Evolutionary conservation across 2,329 filamentous ascomycete genomes (phyloP).

Genomic region (Penicillium sp.): DNA sequence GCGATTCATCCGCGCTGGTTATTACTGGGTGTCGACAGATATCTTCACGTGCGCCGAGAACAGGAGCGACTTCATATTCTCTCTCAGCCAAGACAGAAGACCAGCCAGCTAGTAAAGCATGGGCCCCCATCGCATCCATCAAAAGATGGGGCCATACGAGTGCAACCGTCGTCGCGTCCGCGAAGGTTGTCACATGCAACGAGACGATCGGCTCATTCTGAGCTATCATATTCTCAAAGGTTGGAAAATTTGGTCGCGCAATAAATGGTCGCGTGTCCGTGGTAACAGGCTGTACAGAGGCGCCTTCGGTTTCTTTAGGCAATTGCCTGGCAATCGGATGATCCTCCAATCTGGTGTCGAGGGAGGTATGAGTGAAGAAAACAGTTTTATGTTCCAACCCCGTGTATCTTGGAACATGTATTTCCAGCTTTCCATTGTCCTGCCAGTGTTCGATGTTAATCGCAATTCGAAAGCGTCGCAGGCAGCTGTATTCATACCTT

Average conservation of each 20-base stretch:
- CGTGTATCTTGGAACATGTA: not conserved
- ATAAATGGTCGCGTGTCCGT: slow-evolving; percentile 1
- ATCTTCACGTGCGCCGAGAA: slow-evolving; percentile 3
- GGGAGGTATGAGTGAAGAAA: slow-evolving; percentile 6
- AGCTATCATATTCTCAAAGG: slow-evolving; percentile 2
- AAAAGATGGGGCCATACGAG: slow-evolving; percentile 7
- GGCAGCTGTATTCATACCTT: not conserved
- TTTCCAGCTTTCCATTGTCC: slow-evolving; percentile 8
- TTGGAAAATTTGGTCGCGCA: slow-evolving; percentile 7
- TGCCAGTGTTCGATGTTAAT: no score
- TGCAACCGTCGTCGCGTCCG: slow-evolving; percentile 6
- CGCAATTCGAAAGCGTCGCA: no score
- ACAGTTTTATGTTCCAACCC: not conserved
- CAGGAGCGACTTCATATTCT: slow-evolving; percentile 3
- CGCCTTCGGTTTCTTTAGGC: not conserved
- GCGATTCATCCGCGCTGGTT: not conserved
- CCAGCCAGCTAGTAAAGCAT: slow-evolving; percentile 1
- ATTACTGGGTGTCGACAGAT: not conserved
- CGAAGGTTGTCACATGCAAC: slow-evolving; percentile 8
- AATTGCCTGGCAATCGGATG: slow-evolving; percentile 4
- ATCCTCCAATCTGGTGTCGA: slow-evolving; percentile 1
- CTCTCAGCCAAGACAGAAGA: slow-evolving; percentile 1
- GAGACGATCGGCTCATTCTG: slow-evolving; percentile 6
- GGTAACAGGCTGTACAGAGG: slow-evolving; percentile 2
- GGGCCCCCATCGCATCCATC: slow-evolving; percentile 5